phyloP scores from a whole-genome alignment of 2,329 filamentous ascomycete genomes.

The Aspergillus viridinutans region DNA sequence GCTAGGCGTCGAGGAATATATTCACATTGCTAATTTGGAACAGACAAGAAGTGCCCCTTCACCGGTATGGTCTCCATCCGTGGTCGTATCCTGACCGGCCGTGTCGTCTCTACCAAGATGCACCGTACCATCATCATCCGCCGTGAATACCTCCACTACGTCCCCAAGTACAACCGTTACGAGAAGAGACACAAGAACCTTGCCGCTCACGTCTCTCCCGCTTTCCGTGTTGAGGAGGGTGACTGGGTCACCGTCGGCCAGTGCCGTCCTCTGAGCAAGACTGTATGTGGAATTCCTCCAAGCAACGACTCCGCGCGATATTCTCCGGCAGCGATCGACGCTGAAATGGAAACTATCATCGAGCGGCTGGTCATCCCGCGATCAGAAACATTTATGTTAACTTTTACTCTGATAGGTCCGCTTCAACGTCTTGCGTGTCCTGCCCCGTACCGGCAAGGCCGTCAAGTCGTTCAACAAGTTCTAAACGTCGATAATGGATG shows the following conservation, averaged over 20 bases:
- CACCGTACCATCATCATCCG: slow-evolving; percentile 99
- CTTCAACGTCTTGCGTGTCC: slow-evolving; percentile 99
- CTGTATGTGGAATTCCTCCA: slow-evolving; percentile 61
- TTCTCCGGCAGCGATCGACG: neutral
- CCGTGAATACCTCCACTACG: slow-evolving; percentile 99
- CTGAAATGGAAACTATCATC: neutral
- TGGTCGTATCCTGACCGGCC: slow-evolving; percentile 99
- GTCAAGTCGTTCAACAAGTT: slow-evolving; percentile 99
- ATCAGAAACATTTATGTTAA: slow-evolving; percentile 12
- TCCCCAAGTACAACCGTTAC: slow-evolving; percentile 99
- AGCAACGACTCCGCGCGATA: neutral
- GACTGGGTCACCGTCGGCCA: slow-evolving; percentile 99
- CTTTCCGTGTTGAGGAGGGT: slow-evolving; percentile 99
- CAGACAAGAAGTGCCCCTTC: slow-evolving; percentile 99
- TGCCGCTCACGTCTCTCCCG: slow-evolving; percentile 95
- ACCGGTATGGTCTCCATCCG: slow-evolving; percentile 98
- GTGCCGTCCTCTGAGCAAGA: slow-evolving; percentile 99
- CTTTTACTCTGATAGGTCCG: slow-evolving; percentile 62
- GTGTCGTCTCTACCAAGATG: slow-evolving; percentile 99
- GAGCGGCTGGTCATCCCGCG: neutral
- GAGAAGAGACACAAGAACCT: slow-evolving; percentile 99
- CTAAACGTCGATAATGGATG: slow-evolving; percentile 54
- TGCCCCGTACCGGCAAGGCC: slow-evolving; percentile 93
- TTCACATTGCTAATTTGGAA: slow-evolving; percentile 23
- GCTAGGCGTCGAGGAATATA: neutral